phyloP scores from a whole-genome alignment of 495 filamentous ascomycete genomes.

The Oidiodendron maius region DNA sequence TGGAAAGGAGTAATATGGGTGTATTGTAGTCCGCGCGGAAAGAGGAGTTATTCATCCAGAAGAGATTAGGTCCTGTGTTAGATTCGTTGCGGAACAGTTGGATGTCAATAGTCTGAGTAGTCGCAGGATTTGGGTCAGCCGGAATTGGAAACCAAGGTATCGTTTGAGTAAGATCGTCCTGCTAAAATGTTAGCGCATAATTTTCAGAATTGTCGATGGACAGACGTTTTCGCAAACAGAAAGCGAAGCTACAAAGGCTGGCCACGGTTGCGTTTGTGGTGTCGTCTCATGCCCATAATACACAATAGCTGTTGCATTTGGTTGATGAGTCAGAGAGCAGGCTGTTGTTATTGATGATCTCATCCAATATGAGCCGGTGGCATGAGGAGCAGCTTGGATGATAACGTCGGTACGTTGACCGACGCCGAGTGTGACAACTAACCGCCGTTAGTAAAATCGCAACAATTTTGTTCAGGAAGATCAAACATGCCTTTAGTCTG shows the following conservation, averaged over 20 bases:
- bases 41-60: constrained; percentile 48
- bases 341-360: constrained; percentile 16
- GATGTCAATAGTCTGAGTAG: constrained; percentile 39
- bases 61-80: constrained; percentile 42
- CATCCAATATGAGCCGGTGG: constrained; percentile 52
- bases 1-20: constrained; percentile 44
- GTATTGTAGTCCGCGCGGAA: constrained; percentile 57
- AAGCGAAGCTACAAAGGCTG: constrained; percentile 6
- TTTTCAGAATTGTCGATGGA: not conserved
- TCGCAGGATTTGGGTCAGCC: constrained; percentile 28
- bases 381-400: constrained; percentile 26
- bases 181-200: not conserved
- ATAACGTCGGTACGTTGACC: constrained; percentile 60
- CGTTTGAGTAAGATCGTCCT: constrained; percentile 10
- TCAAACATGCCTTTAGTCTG: constrained; percentile 23
- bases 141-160: constrained; percentile 9
- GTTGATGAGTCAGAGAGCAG: constrained; percentile 33
- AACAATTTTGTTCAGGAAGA: not conserved
- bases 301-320: constrained; percentile 39
- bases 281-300: constrained; percentile 31
- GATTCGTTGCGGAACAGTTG: constrained; percentile 37
- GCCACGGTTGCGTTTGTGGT: constrained; percentile 13
- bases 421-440: constrained; percentile 27
- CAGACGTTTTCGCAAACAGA: constrained; percentile 9
- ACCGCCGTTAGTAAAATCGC: not conserved